These are phyloP conservation scores for Aspergillus nanangensis DNA, from an alignment of 495 filamentous ascomycete species.

Conservation along the genomic window DNA sequence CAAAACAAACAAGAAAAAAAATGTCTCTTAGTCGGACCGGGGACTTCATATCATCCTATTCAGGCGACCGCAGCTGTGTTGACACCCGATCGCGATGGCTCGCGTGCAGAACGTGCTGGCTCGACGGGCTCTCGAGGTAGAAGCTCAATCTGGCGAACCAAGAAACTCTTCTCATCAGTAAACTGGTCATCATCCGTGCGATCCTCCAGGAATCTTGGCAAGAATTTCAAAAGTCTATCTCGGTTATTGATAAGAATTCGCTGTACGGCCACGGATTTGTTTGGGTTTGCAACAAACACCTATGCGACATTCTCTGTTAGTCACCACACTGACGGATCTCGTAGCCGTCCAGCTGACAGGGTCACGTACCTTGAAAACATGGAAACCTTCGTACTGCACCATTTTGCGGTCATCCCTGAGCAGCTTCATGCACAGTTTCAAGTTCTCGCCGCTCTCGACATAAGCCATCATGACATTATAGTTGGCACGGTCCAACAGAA, in stretches of 20 bases:
- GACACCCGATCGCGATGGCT: conserved; percentile 27
- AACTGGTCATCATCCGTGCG: conserved; percentile 98
- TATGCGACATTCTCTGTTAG: conserved; percentile 28
- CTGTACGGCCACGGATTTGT: conserved; percentile 91
- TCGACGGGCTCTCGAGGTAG: conserved; percentile 66
- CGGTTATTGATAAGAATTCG: conserved; percentile 95
- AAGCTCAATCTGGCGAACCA: conserved; percentile 89
- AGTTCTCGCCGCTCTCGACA: conserved; percentile 88
- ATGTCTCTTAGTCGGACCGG: too few relatives aligned
- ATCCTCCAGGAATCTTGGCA: conserved; percentile 90
- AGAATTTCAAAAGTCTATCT: conserved; percentile 80
- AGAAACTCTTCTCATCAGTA: conserved; percentile 92
- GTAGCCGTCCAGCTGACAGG: conserved; percentile 16
- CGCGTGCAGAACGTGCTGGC: conserved; percentile 26
- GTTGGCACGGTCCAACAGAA: conserved; percentile 89
- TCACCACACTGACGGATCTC: too few relatives aligned
- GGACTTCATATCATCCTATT: too few relatives aligned
- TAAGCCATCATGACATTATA: conserved; percentile 98
- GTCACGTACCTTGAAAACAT: conserved; percentile 84
- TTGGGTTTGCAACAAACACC: conserved; percentile 97
- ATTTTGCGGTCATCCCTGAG: conserved; percentile 92
- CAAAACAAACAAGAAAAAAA: conserved; percentile 2
- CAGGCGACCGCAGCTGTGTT: conserved; percentile 33
- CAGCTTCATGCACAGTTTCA: conserved; percentile 98
- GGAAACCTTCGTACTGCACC: conserved; percentile 99